A percentile compares a stretch with the other conserved stretches of the same genome.
These are phyloP conservation scores for Krasilnikovozyma curviuscula DNA, from an alignment of 768 basidiomycete genomes.

Conservation along the genomic window DNA sequence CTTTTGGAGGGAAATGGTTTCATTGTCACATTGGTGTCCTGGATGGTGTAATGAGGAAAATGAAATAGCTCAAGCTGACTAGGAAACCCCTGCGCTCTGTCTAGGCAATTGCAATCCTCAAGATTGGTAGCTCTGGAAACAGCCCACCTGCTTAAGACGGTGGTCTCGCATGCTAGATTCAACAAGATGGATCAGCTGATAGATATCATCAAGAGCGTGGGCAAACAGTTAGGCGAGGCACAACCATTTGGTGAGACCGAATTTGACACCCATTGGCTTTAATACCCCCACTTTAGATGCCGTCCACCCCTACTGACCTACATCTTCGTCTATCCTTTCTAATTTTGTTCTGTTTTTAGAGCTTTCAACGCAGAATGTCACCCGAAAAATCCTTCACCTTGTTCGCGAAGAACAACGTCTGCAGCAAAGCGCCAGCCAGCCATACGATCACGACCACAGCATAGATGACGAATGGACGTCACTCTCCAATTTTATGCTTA, in stretches of 20 bases:
- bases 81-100: too few relatives aligned
- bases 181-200: slow-evolving; percentile 71
- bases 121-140: slow-evolving; percentile 77
- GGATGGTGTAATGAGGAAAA: too few relatives aligned
- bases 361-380: slow-evolving; percentile 84
- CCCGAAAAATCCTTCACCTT: slow-evolving; percentile 77
- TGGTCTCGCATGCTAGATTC: slow-evolving; percentile 70
- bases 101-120: slow-evolving; percentile 29
- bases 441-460: too few relatives aligned
- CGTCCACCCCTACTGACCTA: not conserved
- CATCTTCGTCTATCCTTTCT: not conserved
- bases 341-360: slow-evolving; percentile 34
- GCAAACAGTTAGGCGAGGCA: slow-evolving; percentile 62
- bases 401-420: slow-evolving; percentile 90
- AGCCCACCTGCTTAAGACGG: slow-evolving; percentile 64
- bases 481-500: slow-evolving; percentile 15
- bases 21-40: too few relatives aligned
- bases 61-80: too few relatives aligned
- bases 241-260: slow-evolving; percentile 46
- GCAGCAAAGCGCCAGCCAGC: too few relatives aligned
- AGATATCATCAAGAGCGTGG: slow-evolving; percentile 55
- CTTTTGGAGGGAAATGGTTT: too few relatives aligned
- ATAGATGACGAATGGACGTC: slow-evolving; percentile 28
- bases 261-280: not conserved
- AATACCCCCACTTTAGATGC: not conserved